A percentile compares a stretch with the other conserved stretches of the same genome.
phyloP scores from a whole-genome alignment of 2,329 filamentous ascomycete species.

The Colletotrichum lentis region DNA sequence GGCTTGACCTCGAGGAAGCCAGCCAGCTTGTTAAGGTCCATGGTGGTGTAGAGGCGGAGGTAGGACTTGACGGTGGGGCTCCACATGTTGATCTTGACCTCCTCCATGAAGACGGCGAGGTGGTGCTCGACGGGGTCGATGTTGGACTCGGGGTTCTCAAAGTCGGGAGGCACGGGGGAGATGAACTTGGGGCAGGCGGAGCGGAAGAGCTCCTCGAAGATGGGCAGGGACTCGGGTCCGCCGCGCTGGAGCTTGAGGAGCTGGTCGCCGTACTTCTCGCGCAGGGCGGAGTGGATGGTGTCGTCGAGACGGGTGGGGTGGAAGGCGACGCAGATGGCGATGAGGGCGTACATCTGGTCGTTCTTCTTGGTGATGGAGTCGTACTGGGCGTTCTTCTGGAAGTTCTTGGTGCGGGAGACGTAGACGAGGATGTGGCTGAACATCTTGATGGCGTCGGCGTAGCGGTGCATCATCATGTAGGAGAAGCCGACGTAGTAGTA shows the following conservation, averaged over 20 bases:
- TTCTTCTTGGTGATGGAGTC: slow-evolving; percentile 99
- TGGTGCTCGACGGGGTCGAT: slow-evolving; percentile 98
- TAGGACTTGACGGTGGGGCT: slow-evolving; percentile 98
- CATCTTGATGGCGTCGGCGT: slow-evolving; percentile 99
- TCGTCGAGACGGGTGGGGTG: slow-evolving; percentile 96
- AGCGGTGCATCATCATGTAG: slow-evolving; percentile 99
- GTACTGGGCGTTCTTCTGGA: slow-evolving; percentile 98
- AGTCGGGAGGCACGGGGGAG: slow-evolving; percentile 94
- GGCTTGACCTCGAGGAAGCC: slow-evolving; percentile 96
- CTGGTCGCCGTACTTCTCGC: slow-evolving; percentile 99
- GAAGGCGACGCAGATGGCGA: slow-evolving; percentile 98
- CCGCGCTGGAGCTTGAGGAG: slow-evolving; percentile 96
- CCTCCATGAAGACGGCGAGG: slow-evolving; percentile 97
- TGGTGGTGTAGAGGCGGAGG: slow-evolving; percentile 98
- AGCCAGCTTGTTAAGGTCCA: slow-evolving; percentile 98
- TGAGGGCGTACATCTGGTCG: slow-evolving; percentile 99
- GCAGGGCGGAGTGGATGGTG: slow-evolving; percentile 96
- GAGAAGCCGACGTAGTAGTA: slow-evolving; percentile 99
- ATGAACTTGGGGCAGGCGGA: slow-evolving; percentile 99
- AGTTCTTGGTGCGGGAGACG: slow-evolving; percentile 99
- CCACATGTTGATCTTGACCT: slow-evolving; percentile 99
- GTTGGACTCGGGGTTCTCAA: slow-evolving; percentile 95
- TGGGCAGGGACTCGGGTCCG: slow-evolving; percentile 90
- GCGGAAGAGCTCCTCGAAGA: slow-evolving; percentile 98
- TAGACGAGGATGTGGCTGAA: slow-evolving; percentile 99